Percentiles rank a stretch among this genome's conserved stretches.
Evolutionary conservation across 2,329 filamentous ascomycete species (phyloP).

Genomic region (Diaporthe aspalathi): DNA sequence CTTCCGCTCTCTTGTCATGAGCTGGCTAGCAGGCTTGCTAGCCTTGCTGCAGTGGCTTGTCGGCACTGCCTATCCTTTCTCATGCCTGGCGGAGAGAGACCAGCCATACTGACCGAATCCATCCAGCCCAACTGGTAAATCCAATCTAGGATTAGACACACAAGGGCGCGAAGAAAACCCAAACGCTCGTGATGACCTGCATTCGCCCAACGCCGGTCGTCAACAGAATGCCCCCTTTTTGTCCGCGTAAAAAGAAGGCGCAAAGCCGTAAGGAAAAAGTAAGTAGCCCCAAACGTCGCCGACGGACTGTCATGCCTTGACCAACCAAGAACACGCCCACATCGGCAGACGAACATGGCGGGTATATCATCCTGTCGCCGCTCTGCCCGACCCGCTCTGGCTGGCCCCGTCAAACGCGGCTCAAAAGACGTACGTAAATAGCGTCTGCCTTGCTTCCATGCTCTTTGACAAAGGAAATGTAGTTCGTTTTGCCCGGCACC

Average conservation of each 20-base stretch:
- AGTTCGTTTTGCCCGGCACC: slow-evolving; percentile 16
- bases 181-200: slow-evolving; percentile 29
- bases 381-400: neutral
- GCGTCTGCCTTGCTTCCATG: slow-evolving; percentile 17
- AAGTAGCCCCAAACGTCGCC: slow-evolving; percentile 11
- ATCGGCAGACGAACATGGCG: neutral
- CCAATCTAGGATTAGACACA: neutral
- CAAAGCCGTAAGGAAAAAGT: slow-evolving; percentile 10
- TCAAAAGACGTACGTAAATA: slow-evolving; percentile 13
- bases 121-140: slow-evolving; percentile 3
- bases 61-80: neutral
- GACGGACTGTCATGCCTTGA: neutral
- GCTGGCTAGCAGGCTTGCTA: slow-evolving; percentile 8
- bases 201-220: slow-evolving; percentile 29
- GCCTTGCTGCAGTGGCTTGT: slow-evolving; percentile 8
- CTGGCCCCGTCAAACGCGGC: neutral
- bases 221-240: slow-evolving; percentile 10
- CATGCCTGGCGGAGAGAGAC: slow-evolving; percentile 4
- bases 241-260: slow-evolving; percentile 1
- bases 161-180: neutral
- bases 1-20: slow-evolving; percentile 26
- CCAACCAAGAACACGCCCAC: neutral
- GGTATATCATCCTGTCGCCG: neutral
- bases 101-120: slow-evolving; percentile 6
- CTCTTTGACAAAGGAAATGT: slow-evolving; percentile 37